Conservation (phyloP, 129 eudicot species). For the Sambucus nigra region DNA sequence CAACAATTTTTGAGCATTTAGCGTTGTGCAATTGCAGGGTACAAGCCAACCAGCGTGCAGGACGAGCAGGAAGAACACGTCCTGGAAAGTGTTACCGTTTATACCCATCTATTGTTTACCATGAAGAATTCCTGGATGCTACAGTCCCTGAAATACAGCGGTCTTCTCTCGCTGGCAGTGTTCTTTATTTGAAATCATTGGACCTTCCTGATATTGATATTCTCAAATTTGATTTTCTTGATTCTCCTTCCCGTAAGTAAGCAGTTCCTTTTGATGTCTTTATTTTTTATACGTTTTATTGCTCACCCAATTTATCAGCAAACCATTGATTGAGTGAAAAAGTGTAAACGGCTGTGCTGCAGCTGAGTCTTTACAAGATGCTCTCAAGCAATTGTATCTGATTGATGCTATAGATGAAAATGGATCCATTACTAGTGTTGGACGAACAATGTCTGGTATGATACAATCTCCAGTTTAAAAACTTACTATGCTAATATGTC, state of each 20-base stretch:
- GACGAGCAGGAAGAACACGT: constrained; percentile 97
- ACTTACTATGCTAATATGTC: neutral
- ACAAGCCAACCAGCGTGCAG: constrained; percentile 97
- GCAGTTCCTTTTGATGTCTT: constrained; percentile 9
- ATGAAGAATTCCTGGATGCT: constrained; percentile 74
- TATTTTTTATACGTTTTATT: neutral
- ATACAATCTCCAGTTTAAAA: constrained; percentile 5
- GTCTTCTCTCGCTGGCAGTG: constrained; percentile 94
- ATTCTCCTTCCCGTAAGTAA: constrained; percentile 75
- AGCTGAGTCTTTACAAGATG: constrained; percentile 88
- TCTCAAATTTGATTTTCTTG: constrained; percentile 91
- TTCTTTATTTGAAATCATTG: constrained; percentile 87
- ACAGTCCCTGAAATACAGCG: constrained; percentile 93
- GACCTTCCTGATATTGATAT: constrained; percentile 93
- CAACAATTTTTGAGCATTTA: no score
- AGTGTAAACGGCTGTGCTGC: constrained; percentile 23
- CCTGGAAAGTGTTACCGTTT: constrained; percentile 92
- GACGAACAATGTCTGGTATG: constrained; percentile 85
- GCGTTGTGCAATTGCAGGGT: constrained; percentile 40
- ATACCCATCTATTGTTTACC: constrained; percentile 67
- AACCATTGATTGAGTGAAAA: constrained; percentile 6
- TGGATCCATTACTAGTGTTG: constrained; percentile 68
- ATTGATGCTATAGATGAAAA: constrained; percentile 90
- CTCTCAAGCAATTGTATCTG: constrained; percentile 83
- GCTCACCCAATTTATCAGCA: constrained; percentile 3